Evolutionary conservation across 176 grass and related monocot species (phyloP).

Genomic region (Hordeum vulgare): MorexV3_pseudomolecules_assembly NC_058522.1:430797573-430798072

Average conservation of each 20-base stretch:
- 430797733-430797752: neutral
- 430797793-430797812: neutral
- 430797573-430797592: neutral
- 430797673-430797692: slow-evolving; percentile 79
- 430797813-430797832: slow-evolving; percentile 90
- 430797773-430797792: neutral
- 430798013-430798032: neutral
- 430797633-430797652: slow-evolving; percentile 90
- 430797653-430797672: slow-evolving; percentile 83
- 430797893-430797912: neutral
- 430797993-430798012: neutral
- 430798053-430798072: slow-evolving; percentile 56
- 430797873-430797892: slow-evolving; percentile 37
- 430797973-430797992: neutral
- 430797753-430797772: neutral
- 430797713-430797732: slow-evolving; percentile 6
- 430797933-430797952: neutral
- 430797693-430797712: slow-evolving; percentile 61
- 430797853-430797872: slow-evolving; percentile 42
- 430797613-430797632: slow-evolving; percentile 79
- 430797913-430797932: neutral
- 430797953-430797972: neutral
- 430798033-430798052: slow-evolving; percentile 68
- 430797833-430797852: slow-evolving; percentile 75
- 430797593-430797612: slow-evolving; percentile 41